phyloP scores from a whole-genome alignment of 192 early-diverging fungal species.

The Backusella macrospora region DNA sequence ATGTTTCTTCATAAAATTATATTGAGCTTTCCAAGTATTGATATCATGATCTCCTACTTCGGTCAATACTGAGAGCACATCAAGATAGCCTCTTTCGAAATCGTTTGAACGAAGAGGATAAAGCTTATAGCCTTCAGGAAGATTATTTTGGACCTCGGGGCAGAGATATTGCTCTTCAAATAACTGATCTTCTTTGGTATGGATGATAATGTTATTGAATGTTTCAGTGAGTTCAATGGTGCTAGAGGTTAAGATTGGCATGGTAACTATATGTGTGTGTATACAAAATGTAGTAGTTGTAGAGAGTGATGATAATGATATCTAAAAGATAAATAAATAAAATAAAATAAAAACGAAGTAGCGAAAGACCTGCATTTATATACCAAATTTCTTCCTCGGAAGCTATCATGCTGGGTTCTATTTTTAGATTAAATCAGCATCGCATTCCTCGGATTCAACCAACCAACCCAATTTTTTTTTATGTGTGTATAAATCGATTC shows the following conservation, averaged over 20 bases:
- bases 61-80: conserved; percentile 68
- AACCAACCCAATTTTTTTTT: no score
- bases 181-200: neutral
- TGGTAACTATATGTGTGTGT: neutral
- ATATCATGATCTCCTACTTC: conserved; percentile 71
- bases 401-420: neutral
- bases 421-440: neutral
- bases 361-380: neutral
- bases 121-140: conserved; percentile 31
- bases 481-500: no score
- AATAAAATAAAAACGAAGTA: neutral
- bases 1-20: conserved; percentile 71
- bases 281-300: no score
- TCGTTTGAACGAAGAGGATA: conserved; percentile 66
- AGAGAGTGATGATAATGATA: neutral
- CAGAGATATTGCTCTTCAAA: neutral
- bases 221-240: neutral
- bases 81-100: conserved; percentile 73
- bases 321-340: neutral
- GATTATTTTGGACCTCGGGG: neutral
- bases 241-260: neutral
- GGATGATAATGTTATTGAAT: neutral
- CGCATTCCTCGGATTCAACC: neutral
- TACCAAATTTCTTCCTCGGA: conserved; percentile 4
- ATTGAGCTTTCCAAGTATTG: conserved; percentile 68